Evolutionary conservation across 345 rosid species (phyloP).

Genomic region (Citrus medica): DNA sequence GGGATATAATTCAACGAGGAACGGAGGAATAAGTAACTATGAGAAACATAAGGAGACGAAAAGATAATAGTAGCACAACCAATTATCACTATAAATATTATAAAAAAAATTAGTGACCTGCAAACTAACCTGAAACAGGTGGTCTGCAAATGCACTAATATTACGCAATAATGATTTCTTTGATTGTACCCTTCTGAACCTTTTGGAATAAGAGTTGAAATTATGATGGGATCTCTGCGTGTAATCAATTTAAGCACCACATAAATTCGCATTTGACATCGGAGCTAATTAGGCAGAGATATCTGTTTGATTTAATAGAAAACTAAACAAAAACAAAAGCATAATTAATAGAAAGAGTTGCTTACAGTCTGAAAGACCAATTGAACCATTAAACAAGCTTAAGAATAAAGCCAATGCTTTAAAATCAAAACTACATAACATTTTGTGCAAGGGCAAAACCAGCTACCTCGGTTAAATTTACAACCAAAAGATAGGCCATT

Average conservation of each 20-base stretch:
- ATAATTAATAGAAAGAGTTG: background rate
- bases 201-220: constrained; percentile 30
- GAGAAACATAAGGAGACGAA: background rate
- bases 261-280: constrained; percentile 3
- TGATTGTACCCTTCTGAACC: constrained; percentile 41
- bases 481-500: background rate
- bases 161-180: constrained; percentile 50
- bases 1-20: no score
- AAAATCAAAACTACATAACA: background rate
- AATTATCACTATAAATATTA: background rate
- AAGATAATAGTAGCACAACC: background rate
- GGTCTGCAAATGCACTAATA: constrained; percentile 43
- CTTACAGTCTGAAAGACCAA: background rate
- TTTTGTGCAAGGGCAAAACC: background rate
- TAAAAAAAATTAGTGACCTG: background rate
- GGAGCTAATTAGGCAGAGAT: background rate
- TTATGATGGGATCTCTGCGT: constrained; percentile 23
- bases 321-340: background rate
- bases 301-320: background rate
- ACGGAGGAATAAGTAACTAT: background rate
- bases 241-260: constrained; percentile 13
- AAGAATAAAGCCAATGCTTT: background rate
- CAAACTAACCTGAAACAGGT: constrained; percentile 51
- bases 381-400: background rate
- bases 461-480: background rate